Evolutionary conservation across 306 rosid species (phyloP), one percentile per base, ranked within the genome.

Genomic region (Pyrus betulifolia): DNA sequence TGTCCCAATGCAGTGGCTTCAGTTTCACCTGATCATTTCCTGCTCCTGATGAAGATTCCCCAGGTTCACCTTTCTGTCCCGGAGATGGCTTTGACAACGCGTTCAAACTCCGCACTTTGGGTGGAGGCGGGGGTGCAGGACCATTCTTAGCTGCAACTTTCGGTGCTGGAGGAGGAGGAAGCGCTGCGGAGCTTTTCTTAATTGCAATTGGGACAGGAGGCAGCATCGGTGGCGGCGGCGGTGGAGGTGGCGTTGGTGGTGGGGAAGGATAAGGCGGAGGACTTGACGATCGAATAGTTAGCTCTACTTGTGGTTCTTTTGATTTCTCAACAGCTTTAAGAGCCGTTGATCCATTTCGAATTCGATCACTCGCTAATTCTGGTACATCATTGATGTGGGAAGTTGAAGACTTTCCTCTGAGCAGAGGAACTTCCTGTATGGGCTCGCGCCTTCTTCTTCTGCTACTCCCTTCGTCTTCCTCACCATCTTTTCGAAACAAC

Each of bases 1-100:
- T 95, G 74, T 96, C 99, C 98, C 99, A 89, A 78, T 92, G 98
- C 78, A 92, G 64, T 15, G 98, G 93, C 91, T 91, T 92, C 82
- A 96, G 40, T 72, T 89, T 91, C 17, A 92, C 91, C 49, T 82
- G 87, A 72, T 74, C 88, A 75, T 74, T 77, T 83, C 75, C 81
- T 82, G 65, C 85, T 28, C 83, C 71, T 33, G 80, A 31, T 33
- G 88, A 84, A 78, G 84, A 55, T 42, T 76, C 86, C 25, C 70
- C 83, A 51, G 76, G 31, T 12, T 71, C 71, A 45, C 54, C 88
- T 61, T 61, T 64, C n/a, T 77, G 81, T 10, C 68, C 76, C 7
- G 89, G 88, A 28, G 91, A 86, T 21, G 89, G 87, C 81, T 88
- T 90, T 62, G 87, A 23, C 27, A 91, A 45, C 15, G 88, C 80